phyloP scores from a whole-genome alignment of 2,329 filamentous ascomycete genomes.

The Sclerotinia glacialis region DNA sequence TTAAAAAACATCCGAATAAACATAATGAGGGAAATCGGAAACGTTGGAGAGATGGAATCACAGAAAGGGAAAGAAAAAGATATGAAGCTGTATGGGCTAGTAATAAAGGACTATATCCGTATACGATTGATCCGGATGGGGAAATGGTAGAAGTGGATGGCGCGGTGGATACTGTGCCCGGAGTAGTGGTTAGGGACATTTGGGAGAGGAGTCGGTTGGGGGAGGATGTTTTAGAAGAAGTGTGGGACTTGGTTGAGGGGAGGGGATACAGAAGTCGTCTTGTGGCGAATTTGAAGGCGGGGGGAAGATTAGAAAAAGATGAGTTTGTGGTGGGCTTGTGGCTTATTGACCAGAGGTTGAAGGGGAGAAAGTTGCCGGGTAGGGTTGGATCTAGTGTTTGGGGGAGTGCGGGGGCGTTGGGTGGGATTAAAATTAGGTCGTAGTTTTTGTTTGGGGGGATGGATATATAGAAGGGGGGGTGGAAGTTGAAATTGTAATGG shows the following conservation, averaged over 20 bases:
- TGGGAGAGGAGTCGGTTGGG: constrained; percentile 70
- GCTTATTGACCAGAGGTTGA: constrained; percentile 77
- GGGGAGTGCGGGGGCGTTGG: constrained; percentile 58
- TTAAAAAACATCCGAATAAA: constrained; percentile 65
- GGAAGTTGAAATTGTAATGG: neutral
- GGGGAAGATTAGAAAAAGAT: constrained; percentile 58
- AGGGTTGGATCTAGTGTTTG: constrained; percentile 73
- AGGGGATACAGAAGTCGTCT: constrained; percentile 41
- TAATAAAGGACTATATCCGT: constrained; percentile 62
- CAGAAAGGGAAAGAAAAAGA: constrained; percentile 68
- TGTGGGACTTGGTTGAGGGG: constrained; percentile 74
- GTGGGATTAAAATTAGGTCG: constrained; percentile 37
- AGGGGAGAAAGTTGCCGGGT: constrained; percentile 72
- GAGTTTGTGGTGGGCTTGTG: constrained; percentile 84
- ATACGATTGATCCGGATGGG: constrained; percentile 70
- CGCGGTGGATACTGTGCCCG: constrained; percentile 52
- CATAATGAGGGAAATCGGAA: constrained; percentile 74
- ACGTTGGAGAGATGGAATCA: constrained; percentile 74
- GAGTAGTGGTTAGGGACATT: constrained; percentile 59
- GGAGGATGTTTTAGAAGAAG: constrained; percentile 65
- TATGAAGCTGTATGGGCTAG: constrained; percentile 86
- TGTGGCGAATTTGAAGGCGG: constrained; percentile 62
- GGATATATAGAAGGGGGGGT: neutral
- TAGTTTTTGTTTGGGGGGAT: neutral
- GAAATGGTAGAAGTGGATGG: constrained; percentile 65